These are phyloP conservation scores for Boletus patriciae DNA, from an alignment of 768 basidiomycete species.

Conservation along the genomic window DNA sequence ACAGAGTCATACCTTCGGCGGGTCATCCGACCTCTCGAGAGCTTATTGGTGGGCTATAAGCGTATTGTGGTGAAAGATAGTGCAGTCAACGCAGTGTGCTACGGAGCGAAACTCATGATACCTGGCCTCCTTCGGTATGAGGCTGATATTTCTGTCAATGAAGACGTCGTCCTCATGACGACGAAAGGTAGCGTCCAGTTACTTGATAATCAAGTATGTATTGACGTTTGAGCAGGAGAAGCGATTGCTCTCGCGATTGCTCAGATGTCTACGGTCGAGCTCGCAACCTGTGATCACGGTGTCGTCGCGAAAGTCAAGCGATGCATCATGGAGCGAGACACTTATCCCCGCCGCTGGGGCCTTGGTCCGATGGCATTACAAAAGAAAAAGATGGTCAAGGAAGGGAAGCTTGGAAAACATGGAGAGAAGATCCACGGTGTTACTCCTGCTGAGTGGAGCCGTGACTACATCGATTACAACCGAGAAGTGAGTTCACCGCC, in stretches of 20 bases:
- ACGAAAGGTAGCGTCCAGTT: conserved; percentile 70
- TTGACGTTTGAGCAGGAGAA: conserved; percentile 54
- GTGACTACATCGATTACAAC: conserved; percentile 92
- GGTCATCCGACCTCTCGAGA: conserved; percentile 92
- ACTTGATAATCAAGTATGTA: background rate
- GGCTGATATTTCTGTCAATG: conserved; percentile 88
- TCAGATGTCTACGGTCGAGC: conserved; percentile 98
- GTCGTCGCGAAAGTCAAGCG: conserved; percentile 99
- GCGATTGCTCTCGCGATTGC: conserved; percentile 93
- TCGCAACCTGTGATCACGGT: conserved; percentile 97
- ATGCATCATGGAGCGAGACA: conserved; percentile 99
- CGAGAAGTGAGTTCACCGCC: conserved; percentile 50
- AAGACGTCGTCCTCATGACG: conserved; percentile 98
- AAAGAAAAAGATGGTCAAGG: conserved; percentile 98
- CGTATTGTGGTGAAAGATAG: conserved; percentile 99
- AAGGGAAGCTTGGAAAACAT: conserved; percentile 94
- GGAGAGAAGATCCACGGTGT: conserved; percentile 85
- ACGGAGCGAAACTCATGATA: conserved; percentile 99
- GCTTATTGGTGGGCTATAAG: conserved; percentile 92
- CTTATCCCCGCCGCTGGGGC: conserved; percentile 97
- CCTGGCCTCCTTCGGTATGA: conserved; percentile 97
- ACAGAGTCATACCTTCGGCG: conserved; percentile 95
- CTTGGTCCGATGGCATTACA: conserved; percentile 95
- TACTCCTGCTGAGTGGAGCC: conserved; percentile 89
- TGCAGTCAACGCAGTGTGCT: conserved; percentile 98